Evolutionary conservation across 202 grass and related monocot species (phyloP).

Genomic region (Carex sylvatica): DNA sequence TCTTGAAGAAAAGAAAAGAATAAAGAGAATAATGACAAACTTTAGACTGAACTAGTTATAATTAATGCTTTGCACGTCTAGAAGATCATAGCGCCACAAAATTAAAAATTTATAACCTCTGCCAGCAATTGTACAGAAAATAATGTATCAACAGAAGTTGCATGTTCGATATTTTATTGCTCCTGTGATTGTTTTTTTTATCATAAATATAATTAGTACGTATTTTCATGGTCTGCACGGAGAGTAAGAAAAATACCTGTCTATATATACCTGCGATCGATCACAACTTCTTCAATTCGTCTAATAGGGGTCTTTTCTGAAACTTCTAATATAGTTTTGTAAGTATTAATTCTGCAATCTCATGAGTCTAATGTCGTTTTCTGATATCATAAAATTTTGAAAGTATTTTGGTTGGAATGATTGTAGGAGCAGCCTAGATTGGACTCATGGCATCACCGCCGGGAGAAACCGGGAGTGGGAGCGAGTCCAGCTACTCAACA

Average conservation of each 20-base stretch:
- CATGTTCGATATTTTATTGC: background rate
- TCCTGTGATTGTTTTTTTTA: background rate
- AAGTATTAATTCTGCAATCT: slow-evolving; percentile 14
- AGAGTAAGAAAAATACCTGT: background rate
- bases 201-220: background rate
- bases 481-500: background rate
- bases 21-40: background rate
- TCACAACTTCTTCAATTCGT: background rate
- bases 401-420: background rate
- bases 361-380: background rate
- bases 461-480: background rate
- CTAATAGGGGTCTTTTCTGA: background rate
- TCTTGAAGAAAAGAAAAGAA: background rate
- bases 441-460: background rate
- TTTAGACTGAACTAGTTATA: background rate
- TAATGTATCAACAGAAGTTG: background rate
- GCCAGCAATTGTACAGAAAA: background rate
- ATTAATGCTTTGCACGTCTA: slow-evolving; percentile 3
- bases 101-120: background rate
- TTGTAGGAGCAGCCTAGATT: background rate
- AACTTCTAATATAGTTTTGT: background rate
- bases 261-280: background rate
- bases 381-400: background rate
- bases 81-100: background rate
- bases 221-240: slow-evolving; percentile 1